A percentile compares a stretch with the other conserved stretches of the same genome.
Conservation (phyloP, 225 moss, liverwort and hornwort species). For the Neckera pumila region DNA sequence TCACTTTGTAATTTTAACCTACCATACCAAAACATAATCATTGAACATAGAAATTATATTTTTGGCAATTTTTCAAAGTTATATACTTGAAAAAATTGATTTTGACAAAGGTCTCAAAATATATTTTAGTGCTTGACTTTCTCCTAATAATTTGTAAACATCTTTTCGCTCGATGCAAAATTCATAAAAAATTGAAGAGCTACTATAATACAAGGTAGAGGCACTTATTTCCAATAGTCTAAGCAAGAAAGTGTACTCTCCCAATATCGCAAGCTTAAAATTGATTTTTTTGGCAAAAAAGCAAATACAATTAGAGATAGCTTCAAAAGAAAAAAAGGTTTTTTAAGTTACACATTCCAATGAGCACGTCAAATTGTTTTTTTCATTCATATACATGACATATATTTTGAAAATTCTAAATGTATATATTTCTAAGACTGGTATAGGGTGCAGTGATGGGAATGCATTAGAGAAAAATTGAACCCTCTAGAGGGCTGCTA, state of each 20-base stretch:
- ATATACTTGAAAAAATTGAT: neutral
- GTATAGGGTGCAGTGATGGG: neutral
- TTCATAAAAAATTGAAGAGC: neutral
- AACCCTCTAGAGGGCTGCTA: too few species aligned
- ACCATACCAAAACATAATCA: neutral
- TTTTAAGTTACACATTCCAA: neutral
- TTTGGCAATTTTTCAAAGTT: neutral
- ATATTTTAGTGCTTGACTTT: rapidly evolving
- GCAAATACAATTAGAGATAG: neutral
- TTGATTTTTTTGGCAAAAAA: too few species aligned
- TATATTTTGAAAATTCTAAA: neutral
- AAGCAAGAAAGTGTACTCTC: neutral
- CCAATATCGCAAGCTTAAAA: neutral
- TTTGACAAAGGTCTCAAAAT: neutral
- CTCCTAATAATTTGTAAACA: neutral
- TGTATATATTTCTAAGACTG: neutral
- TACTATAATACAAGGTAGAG: neutral
- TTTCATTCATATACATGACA: neutral
- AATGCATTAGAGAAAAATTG: too few species aligned
- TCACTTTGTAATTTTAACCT: neutral
- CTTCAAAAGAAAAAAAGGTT: neutral
- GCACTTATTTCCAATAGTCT: too few species aligned
- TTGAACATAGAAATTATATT: neutral
- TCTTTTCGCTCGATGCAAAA: too few species aligned
- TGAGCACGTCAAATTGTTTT: neutral